Evolutionary conservation across 1,284 basidiomycete genomes (phyloP).

Genomic region (Chalciporus sp.): DNA sequence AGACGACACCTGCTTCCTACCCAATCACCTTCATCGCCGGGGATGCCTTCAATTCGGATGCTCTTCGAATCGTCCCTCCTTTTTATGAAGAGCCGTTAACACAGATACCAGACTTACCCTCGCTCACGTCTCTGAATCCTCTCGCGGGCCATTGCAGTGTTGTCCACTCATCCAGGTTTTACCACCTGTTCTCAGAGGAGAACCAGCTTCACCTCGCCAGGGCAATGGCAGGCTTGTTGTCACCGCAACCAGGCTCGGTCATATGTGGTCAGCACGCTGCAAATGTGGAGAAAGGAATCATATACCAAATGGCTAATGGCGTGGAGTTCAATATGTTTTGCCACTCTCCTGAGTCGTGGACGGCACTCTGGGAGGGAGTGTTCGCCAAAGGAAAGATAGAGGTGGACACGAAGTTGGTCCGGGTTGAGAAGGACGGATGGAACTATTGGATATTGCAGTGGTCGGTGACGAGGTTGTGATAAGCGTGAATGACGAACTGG

Average conservation of each 20-base stretch:
- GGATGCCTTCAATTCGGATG: slow-evolving; percentile 30
- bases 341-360: slow-evolving; percentile 31
- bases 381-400: slow-evolving; percentile 27
- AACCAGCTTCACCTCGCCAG: too few relatives aligned
- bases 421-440: background rate
- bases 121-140: too few relatives aligned
- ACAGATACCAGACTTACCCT: too few relatives aligned
- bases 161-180: too few relatives aligned
- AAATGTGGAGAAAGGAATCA: background rate
- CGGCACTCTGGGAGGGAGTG: slow-evolving; percentile 21
- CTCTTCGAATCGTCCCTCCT: slow-evolving; percentile 19
- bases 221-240: slow-evolving; percentile 30
- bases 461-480: too few relatives aligned
- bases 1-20: slow-evolving; percentile 26
- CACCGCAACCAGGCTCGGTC: slow-evolving; percentile 22
- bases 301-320: background rate
- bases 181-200: too few relatives aligned
- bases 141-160: too few relatives aligned
- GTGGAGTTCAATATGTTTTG: slow-evolving; percentile 23
- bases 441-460: background rate
- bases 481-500: too few relatives aligned
- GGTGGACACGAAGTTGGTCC: slow-evolving; percentile 7
- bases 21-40: slow-evolving; percentile 34
- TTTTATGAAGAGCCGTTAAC: slow-evolving; percentile 1
- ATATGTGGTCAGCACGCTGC: slow-evolving; percentile 18